Conservation (phyloP, 169 alveolate species). For the Prorocentrum cordatum region DNA sequence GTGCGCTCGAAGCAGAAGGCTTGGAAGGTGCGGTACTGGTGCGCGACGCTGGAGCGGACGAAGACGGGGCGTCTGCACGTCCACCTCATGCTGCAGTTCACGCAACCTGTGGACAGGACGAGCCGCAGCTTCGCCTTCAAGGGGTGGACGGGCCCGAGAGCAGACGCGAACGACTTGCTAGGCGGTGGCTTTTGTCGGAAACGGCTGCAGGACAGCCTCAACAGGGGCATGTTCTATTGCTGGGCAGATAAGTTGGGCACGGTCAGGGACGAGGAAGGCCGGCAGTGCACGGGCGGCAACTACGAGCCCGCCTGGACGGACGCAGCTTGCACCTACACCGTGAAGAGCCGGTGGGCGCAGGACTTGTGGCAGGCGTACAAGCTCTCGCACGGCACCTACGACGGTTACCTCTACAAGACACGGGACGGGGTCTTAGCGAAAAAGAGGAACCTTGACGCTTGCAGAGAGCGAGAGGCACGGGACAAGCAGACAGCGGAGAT, state of each 20-base stretch:
- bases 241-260: neutral
- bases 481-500: neutral
- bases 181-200: neutral
- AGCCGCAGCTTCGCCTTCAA: too few relatives aligned
- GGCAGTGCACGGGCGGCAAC: too few relatives aligned
- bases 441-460: neutral
- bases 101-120: too few relatives aligned
- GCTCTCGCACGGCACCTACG: neutral
- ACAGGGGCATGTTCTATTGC: neutral
- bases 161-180: neutral
- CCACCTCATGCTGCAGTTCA: too few relatives aligned
- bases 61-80: too few relatives aligned
- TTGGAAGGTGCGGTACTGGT: too few relatives aligned
- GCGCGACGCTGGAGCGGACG: too few relatives aligned
- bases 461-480: neutral
- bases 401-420: neutral
- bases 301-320: too few relatives aligned
- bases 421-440: constrained; percentile 4
- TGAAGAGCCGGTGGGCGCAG: constrained; percentile 1
- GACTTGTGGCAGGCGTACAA: neutral
- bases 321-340: neutral
- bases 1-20: too few relatives aligned
- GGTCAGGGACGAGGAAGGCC: neutral
- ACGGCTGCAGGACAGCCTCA: neutral
- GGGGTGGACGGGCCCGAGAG: too few relatives aligned